Evolutionary conservation across 1,284 basidiomycete species (phyloP), one percentile per base, ranked within the genome.

Genomic region (Ceratobasidium theobromae): DNA sequence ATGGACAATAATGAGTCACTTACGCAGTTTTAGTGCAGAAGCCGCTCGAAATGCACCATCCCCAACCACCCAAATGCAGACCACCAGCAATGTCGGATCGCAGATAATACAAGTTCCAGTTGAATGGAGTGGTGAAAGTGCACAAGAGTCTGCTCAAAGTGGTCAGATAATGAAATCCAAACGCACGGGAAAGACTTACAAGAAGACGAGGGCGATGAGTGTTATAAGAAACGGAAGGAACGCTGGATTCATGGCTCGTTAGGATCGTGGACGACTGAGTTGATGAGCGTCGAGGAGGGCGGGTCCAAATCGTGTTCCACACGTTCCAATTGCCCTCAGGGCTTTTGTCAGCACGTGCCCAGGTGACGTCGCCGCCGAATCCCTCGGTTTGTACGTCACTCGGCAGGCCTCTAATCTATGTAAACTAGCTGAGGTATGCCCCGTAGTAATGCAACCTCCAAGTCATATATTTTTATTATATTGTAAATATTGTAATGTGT

Each of bases 71-170:
- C n/a, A 62, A 41, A 25, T 46, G 57, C 28, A 62, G 57, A 3
- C 57, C 57, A 12, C 57, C 57, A 46, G 57, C 57, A 30, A 62
- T 49, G 23, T 62, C 57, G 18, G 57, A n/a, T 23, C 45, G 45
- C 16, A 62, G 57, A 51, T 62, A 62, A 32, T 62, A 62, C 46
- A 62, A 46, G 45, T 62, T 62, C 57, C 57, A 62, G 45, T 49
- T 49, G 33, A 62, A 62, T 32, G 57, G 57, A 23, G 45, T 46
- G 32, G 57, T 38, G 30, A 62, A 62, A 18, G 46, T 62, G 46
- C 57, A 62, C 21, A 62, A 32, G 32, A 62, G 49, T 27, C 57
- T 62, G 21, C 28, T 49, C 21, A 46, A 51, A n/a, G 21, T 6
- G 21, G 8, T 8, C 9, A 38, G 8, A 43, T 21, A n/a, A n/a